phyloP scores from a whole-genome alignment of 129 eudicot genomes.

The Kitagawia praeruptora region DNA sequence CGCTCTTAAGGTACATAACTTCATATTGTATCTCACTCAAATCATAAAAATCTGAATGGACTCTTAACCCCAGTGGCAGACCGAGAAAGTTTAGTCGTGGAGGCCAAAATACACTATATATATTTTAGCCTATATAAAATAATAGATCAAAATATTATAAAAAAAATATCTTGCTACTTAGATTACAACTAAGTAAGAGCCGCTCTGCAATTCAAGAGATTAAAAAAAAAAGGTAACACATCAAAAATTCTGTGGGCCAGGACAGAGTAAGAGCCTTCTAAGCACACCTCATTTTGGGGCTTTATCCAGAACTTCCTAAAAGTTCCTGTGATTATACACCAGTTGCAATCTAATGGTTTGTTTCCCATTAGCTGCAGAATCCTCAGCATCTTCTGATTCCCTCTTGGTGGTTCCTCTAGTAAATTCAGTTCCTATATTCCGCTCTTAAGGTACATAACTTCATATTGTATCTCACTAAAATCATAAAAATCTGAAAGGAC shows the following conservation, averaged over 20 bases:
- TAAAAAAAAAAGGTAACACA: neutral
- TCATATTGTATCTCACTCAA: neutral
- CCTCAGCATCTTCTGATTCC: neutral
- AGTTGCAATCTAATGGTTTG: neutral
- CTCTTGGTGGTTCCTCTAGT: neutral
- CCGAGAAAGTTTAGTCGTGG: too few relatives aligned
- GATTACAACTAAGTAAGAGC: too few relatives aligned
- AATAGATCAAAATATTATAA: too few relatives aligned
- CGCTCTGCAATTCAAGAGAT: neutral
- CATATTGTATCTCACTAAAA: neutral
- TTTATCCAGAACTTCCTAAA: neutral
- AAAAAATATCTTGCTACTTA: too few relatives aligned
- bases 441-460: neutral
- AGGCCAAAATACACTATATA: too few relatives aligned
- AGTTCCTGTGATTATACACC: neutral
- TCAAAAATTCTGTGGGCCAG: neutral
- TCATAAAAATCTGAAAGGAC: neutral
- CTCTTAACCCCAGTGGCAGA: neutral
- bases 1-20: neutral
- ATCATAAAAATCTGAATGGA: neutral
- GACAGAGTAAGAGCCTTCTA: neutral
- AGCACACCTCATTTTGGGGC: neutral
- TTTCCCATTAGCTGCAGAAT: neutral
- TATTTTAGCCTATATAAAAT: too few relatives aligned
- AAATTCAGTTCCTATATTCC: neutral